Evolutionary conservation across 2,329 filamentous ascomycete genomes (phyloP).

Genomic region (Penicillium polonicum): DNA sequence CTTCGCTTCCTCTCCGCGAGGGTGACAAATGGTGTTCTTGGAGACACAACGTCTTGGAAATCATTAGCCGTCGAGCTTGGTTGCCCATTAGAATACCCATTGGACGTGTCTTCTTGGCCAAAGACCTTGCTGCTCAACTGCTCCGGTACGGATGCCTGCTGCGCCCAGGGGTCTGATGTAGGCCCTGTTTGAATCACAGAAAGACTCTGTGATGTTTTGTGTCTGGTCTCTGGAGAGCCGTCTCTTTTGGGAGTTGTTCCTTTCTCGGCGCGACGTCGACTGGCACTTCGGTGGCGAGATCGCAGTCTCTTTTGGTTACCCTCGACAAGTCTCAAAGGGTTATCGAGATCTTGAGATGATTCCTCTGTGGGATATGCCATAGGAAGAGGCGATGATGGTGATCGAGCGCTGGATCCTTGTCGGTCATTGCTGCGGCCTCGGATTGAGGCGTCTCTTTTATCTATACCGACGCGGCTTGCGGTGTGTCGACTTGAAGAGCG

Average conservation of each 20-base stretch:
- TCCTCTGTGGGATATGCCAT: slow-evolving; percentile 56
- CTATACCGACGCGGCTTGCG: slow-evolving; percentile 38
- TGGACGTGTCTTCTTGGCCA: slow-evolving; percentile 3
- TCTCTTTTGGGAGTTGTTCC: slow-evolving; percentile 46
- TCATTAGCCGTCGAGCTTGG: slow-evolving; percentile 22
- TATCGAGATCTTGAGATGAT: slow-evolving; percentile 60
- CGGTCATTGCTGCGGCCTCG: slow-evolving; percentile 64
- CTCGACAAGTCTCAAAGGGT: slow-evolving; percentile 49
- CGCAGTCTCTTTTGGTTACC: slow-evolving; percentile 48
- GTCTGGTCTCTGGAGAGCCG: slow-evolving; percentile 48
- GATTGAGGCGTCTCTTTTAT: slow-evolving; percentile 25
- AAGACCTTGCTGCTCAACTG: slow-evolving; percentile 13
- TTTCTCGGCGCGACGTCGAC: slow-evolving; percentile 46
- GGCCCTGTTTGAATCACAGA: slow-evolving; percentile 17
- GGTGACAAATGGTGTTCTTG: slow-evolving; percentile 31
- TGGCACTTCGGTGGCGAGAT: slow-evolving; percentile 53
- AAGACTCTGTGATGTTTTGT: slow-evolving; percentile 37
- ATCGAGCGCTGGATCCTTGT: slow-evolving; percentile 60
- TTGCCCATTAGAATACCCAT: slow-evolving; percentile 9
- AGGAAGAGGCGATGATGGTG: slow-evolving; percentile 77
- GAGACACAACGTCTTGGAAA: slow-evolving; percentile 22
- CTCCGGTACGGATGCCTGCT: slow-evolving; percentile 30
- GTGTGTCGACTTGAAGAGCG: slow-evolving; percentile 46
- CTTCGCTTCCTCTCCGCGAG: slow-evolving; percentile 67
- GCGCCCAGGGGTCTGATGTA: slow-evolving; percentile 8